Evolutionary conservation across 2,329 filamentous ascomycete species (phyloP), one percentile per base, ranked within the genome.

Genomic region (Gaeumannomyces tritici): DNA sequence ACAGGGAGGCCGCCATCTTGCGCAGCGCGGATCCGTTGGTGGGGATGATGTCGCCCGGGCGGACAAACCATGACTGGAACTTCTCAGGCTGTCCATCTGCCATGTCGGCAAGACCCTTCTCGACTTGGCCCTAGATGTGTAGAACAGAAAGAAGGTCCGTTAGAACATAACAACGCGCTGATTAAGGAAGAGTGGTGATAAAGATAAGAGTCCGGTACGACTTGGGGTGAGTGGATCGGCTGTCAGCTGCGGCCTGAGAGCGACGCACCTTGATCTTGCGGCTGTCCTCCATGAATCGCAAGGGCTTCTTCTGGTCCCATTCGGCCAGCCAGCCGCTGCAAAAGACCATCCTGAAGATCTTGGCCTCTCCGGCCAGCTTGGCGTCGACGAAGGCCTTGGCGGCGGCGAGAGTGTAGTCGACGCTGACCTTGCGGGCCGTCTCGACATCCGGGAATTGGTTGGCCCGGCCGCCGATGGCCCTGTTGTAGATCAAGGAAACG

Each of bases 331-430:
- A 72, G 61, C 72, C 73, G 69, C 76, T 78, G 71, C 75, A 77
- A 61, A 76, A 76, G 57, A 79, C 67, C 65, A 79, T 79, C 61
- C 73, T 75, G 66, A 80, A 78, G 12, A 27, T 31, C 21, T 33
- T 29, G 29, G 9, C 28, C 29, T 64, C 64, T 18, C 68, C 70
- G 9, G 71, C 69, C 27, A 78, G 70, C 6, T 62, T 35, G 55
- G 66, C 66, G 2, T 68, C 62, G 58, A 69, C 64, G 64, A 89
- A 85, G 11, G 83, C 80, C 63, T 79, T 79, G 0, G 86, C 87
- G 1, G 85, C 85, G 1, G 80, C 79, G 11, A 89, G 68, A 1
- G 87, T 78, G 69, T 85, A 87, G 64, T 84, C 80, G 61, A 84
- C 75, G 9, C 84, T 86, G 62, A 89, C 85, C 47, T 79, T 78